Conservation (phyloP, 2,329 filamentous ascomycete species). For the Ascochyta fabae region DNA sequence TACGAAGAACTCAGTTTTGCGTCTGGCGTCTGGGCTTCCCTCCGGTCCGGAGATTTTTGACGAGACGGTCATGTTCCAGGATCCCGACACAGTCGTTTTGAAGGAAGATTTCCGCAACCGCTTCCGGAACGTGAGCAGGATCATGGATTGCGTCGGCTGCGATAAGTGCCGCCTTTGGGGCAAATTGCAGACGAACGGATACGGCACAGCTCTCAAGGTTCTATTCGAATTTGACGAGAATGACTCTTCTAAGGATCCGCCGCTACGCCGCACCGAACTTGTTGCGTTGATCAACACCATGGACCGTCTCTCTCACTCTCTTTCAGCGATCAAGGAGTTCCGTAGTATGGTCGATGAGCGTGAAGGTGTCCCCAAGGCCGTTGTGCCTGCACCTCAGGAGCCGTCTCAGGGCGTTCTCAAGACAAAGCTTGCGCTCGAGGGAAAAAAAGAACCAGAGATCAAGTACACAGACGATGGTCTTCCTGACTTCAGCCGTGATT, state of each 20-base stretch:
- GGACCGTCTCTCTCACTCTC: conserved; percentile 80
- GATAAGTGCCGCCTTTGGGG: conserved; percentile 99
- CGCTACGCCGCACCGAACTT: conserved; percentile 85
- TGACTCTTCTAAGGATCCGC: conserved; percentile 68
- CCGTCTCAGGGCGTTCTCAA: conserved; percentile 40
- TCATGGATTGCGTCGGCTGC: conserved; percentile 99
- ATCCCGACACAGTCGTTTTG: conserved; percentile 71
- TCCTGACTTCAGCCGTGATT: conserved; percentile 52
- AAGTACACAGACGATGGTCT: conserved; percentile 47
- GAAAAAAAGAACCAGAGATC: conserved; percentile 23
- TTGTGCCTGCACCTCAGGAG: conserved; percentile 25
- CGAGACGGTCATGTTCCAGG: conserved; percentile 92
- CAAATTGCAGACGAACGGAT: conserved; percentile 93
- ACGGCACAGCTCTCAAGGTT: conserved; percentile 92
- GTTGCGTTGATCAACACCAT: conserved; percentile 96
- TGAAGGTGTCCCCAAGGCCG: conserved; percentile 36
- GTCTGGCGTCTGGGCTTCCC: conserved; percentile 73
- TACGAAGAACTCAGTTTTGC: conserved; percentile 83
- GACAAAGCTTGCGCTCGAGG: conserved; percentile 36
- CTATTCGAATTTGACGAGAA: conserved; percentile 88
- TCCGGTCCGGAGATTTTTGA: conserved; percentile 82
- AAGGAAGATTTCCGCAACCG: conserved; percentile 98
- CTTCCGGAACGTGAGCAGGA: conserved; percentile 92
- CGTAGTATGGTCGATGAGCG: conserved; percentile 57
- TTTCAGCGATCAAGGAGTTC: conserved; percentile 79